phyloP scores from a whole-genome alignment of 2,329 filamentous ascomycete species.

The Exserohilum rostratum region DNA sequence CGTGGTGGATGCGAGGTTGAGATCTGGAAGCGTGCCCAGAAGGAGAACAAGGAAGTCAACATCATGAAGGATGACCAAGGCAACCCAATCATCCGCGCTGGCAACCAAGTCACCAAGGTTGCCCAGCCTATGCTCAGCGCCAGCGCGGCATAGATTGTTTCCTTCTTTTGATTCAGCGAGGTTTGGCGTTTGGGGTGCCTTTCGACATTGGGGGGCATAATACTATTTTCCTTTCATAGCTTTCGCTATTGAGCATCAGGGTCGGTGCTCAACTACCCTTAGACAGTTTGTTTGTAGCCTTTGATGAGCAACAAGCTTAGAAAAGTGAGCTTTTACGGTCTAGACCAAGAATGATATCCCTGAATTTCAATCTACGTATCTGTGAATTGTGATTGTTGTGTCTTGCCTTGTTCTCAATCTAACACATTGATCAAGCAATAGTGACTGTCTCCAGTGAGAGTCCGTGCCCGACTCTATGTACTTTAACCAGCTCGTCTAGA shows the following conservation, averaged over 20 bases:
- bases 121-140: slow-evolving; percentile 79
- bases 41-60: slow-evolving; percentile 71
- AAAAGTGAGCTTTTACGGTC: slow-evolving; percentile 26
- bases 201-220: slow-evolving; percentile 28
- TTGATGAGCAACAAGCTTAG: slow-evolving; percentile 24
- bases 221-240: slow-evolving; percentile 35
- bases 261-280: slow-evolving; percentile 29
- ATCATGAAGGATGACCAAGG: slow-evolving; percentile 82
- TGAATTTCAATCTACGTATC: slow-evolving; percentile 2
- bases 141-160: slow-evolving; percentile 70
- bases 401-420: too few relatives aligned
- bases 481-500: too few relatives aligned
- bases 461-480: too few relatives aligned
- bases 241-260: slow-evolving; percentile 34
- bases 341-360: slow-evolving; percentile 29
- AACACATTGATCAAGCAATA: too few relatives aligned
- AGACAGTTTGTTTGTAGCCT: slow-evolving; percentile 40
- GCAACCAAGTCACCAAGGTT: slow-evolving; percentile 83
- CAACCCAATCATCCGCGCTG: slow-evolving; percentile 83
- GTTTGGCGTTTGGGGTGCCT: slow-evolving; percentile 41
- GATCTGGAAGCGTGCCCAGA: slow-evolving; percentile 53
- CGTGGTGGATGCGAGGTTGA: slow-evolving; percentile 52
- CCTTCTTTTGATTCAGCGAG: slow-evolving; percentile 31
- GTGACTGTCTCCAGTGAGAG: too few relatives aligned
- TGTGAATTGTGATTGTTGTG: background rate